Percentiles rank a stretch among this genome's conserved stretches.
Evolutionary conservation across 2,329 filamentous ascomycete genomes (phyloP).

Genomic region (Beauveria asiatica): DNA sequence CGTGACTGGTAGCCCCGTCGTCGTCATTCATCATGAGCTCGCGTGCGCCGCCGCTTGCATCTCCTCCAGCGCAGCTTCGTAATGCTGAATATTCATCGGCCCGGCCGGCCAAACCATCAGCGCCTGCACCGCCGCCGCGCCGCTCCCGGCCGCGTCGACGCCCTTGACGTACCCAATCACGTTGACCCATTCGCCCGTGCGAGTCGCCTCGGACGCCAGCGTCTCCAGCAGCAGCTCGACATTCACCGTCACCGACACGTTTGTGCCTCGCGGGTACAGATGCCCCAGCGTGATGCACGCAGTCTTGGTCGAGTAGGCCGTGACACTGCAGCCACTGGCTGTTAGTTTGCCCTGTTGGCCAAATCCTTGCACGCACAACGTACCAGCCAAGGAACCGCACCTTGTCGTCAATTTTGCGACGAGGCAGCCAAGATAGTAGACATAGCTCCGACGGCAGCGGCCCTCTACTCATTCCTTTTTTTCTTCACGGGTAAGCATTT

Average conservation of each 20-base stretch:
- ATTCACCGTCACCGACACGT: conserved; percentile 53
- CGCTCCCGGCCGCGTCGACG: background rate
- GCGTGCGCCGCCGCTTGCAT: background rate
- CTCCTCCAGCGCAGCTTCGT: conserved; percentile 51
- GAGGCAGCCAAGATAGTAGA: conserved; percentile 53
- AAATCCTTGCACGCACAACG: conserved; percentile 22
- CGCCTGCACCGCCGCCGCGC: conserved; percentile 52
- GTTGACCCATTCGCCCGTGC: conserved; percentile 80
- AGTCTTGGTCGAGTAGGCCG: conserved; percentile 40
- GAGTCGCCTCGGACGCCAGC: conserved; percentile 53
- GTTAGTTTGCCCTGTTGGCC: background rate
- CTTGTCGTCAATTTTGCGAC: conserved; percentile 55
- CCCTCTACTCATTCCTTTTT: conserved; percentile 39
- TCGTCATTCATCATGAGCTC: background rate
- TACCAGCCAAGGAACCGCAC: conserved; percentile 91
- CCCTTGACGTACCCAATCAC: conserved; percentile 68
- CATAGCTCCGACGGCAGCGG: conserved; percentile 58
- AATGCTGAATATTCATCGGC: conserved; percentile 60
- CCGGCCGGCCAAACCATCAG: conserved; percentile 71
- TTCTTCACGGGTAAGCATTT: no score
- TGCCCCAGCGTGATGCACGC: conserved; percentile 63
- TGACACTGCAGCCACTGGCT: conserved; percentile 33
- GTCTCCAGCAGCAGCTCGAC: conserved; percentile 61
- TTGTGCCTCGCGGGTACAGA: conserved; percentile 42
- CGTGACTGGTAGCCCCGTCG: background rate